Evolutionary conservation across 805 yeast genomes (phyloP).

Genomic region (Pichia californica): DNA sequence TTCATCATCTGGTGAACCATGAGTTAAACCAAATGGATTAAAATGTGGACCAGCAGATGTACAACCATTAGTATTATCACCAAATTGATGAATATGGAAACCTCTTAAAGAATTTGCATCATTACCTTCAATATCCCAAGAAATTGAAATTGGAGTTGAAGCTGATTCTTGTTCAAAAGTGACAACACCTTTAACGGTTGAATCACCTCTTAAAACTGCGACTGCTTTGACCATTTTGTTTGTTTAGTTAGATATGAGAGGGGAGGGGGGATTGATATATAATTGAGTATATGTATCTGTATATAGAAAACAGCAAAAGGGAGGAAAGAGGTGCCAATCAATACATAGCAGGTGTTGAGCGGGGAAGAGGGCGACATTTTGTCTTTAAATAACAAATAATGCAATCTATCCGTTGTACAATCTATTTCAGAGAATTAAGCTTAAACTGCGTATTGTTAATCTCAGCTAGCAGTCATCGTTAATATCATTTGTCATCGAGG

Average conservation of each 20-base stretch:
- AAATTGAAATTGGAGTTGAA: constrained; percentile 72
- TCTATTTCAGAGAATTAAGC: too few relatives aligned
- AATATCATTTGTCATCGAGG: too few relatives aligned
- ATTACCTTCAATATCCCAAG: constrained; percentile 89
- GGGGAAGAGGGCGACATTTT: too few relatives aligned
- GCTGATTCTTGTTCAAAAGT: constrained; percentile 79
- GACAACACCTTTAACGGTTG: constrained; percentile 82
- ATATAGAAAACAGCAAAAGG: too few relatives aligned
- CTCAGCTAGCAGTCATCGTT: too few relatives aligned
- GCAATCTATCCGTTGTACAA: too few relatives aligned
- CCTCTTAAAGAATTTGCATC: constrained; percentile 86
- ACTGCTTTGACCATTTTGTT: constrained; percentile 37
- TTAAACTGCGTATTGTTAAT: too few relatives aligned
- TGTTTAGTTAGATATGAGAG: not conserved
- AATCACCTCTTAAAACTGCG: constrained; percentile 95
- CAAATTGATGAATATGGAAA: constrained; percentile 96
- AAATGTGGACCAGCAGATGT: constrained; percentile 98
- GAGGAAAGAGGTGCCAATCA: too few relatives aligned
- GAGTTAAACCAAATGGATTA: constrained; percentile 83
- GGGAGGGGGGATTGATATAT: too few relatives aligned
- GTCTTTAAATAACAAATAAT: too few relatives aligned
- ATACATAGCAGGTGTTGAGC: too few relatives aligned
- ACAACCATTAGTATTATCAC: constrained; percentile 99
- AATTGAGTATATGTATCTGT: too few relatives aligned
- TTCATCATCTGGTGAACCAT: constrained; percentile 86